Base-by-base conservation (phyloP, 2,329 filamentous ascomycete species). In the Dactylonectria estremocensis region DNA sequence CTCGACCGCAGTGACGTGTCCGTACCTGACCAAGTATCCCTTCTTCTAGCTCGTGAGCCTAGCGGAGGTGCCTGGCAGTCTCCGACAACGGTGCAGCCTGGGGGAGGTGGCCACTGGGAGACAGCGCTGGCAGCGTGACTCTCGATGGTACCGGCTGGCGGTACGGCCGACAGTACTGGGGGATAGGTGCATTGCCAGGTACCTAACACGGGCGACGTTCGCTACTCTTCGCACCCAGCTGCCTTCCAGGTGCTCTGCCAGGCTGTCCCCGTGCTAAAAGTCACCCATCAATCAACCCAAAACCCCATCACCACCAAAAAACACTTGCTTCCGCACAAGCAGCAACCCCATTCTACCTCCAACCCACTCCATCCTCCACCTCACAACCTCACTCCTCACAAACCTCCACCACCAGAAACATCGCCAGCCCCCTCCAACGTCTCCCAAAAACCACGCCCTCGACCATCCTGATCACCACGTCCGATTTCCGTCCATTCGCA, bases 61-160 rank as follows among this genome's bases (percentile, higher is more conserved):
- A 55, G 43, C 14, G 20, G 14, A 24, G 43, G 58, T 35, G 3
- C 35, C 9, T 37, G 35, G 35, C 16, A n/a, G 22, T 14, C 48
- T 66, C 64, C 63, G 63, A 54, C 56, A 66, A 58, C 64, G 57
- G 64, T 57, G 28, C 18, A 48, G 64, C 64, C 57, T 61, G 64
- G 53, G 57, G 64, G 64, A 33, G 58, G 13, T 20, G 53, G 35
- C 46, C 58, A 14, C 63, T 61, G 57, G 45, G 2, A 28, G 24
- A 28, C 24, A 28, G 24, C 24, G 24, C 24, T 28, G 24, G 24
- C 1, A 52, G 28, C 24, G 52, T 60, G 40, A 46, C 61, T 43
- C 45, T 37, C 3, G 20, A 7, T 28, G 24, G 20, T 33, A 28
- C 52, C 52, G 20, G 35, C 22, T 31, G 43, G 56, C 37, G 55